phyloP scores from a whole-genome alignment of 768 basidiomycete genomes.

The Suillus subaureus region DNA sequence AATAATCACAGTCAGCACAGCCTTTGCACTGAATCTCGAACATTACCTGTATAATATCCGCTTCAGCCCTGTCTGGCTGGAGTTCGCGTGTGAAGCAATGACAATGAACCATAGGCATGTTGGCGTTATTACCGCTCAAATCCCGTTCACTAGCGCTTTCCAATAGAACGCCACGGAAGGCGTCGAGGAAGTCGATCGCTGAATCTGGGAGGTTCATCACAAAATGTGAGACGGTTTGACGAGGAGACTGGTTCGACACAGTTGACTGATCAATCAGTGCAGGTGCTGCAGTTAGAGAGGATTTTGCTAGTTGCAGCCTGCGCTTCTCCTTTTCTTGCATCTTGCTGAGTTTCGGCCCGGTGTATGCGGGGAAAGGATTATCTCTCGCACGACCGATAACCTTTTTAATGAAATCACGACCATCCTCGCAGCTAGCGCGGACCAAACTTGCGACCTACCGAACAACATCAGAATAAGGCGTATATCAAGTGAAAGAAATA shows the following conservation, averaged over 20 bases:
- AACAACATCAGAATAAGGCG: slow-evolving; percentile 9
- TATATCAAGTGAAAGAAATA: slow-evolving; percentile 6
- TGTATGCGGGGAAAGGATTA: slow-evolving; percentile 66
- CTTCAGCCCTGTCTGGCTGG: slow-evolving; percentile 64
- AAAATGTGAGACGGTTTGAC: slow-evolving; percentile 75
- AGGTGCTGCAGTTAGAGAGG: slow-evolving; percentile 4
- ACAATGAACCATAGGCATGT: slow-evolving; percentile 91
- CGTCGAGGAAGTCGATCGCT: slow-evolving; percentile 87
- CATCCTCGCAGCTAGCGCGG: slow-evolving; percentile 80
- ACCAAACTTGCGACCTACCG: slow-evolving; percentile 66
- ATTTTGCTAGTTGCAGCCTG: slow-evolving; percentile 18
- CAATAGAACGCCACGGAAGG: slow-evolving; percentile 71
- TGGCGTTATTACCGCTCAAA: slow-evolving; percentile 46
- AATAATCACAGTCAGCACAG: slow-evolving; percentile 21
- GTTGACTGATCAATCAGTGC: slow-evolving; percentile 10
- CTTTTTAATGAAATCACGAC: slow-evolving; percentile 77
- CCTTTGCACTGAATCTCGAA: slow-evolving; percentile 10
- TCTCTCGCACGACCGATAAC: slow-evolving; percentile 55
- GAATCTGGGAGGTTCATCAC: slow-evolving; percentile 98
- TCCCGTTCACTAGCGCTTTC: slow-evolving; percentile 39
- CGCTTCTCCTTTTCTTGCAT: slow-evolving; percentile 48
- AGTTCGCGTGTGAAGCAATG: slow-evolving; percentile 94
- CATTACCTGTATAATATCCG: slow-evolving; percentile 78
- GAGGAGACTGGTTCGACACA: slow-evolving; percentile 32
- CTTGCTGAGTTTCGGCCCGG: slow-evolving; percentile 41